phyloP scores from a whole-genome alignment of 306 rosid genomes.

The Astragalus membranaceus region DNA sequence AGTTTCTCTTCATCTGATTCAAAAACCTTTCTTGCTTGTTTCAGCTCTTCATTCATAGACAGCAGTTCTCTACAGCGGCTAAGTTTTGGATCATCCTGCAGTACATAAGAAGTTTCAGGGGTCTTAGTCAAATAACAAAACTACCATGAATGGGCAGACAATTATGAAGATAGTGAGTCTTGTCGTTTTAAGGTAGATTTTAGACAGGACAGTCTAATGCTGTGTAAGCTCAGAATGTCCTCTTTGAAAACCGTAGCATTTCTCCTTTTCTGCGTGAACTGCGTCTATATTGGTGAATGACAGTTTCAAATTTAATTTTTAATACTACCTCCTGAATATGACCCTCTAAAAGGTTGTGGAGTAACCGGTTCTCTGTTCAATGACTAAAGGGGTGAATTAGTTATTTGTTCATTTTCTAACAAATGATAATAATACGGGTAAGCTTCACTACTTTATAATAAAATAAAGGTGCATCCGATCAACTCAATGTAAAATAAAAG shows the following conservation, averaged over 20 bases:
- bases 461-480: neutral
- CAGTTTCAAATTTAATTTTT: neutral
- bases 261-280: neutral
- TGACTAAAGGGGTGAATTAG: neutral
- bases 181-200: neutral
- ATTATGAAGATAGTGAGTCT: neutral
- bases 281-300: neutral
- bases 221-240: neutral
- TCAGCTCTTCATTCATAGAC: constrained; percentile 91
- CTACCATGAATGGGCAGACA: neutral
- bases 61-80: constrained; percentile 79
- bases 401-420: neutral
- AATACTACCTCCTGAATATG: neutral
- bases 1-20: constrained; percentile 81
- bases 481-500: neutral
- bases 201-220: neutral
- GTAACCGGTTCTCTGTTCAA: neutral
- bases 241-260: neutral
- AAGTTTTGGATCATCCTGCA: constrained; percentile 71
- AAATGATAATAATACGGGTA: neutral
- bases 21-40: constrained; percentile 89
- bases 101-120: neutral
- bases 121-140: neutral
- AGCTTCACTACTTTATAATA: neutral
- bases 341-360: neutral